A percentile compares a stretch with the other conserved stretches of the same genome.
These are phyloP conservation scores for Pichia nanzhaoensis DNA, from an alignment of 805 yeast genomes.

Conservation along the genomic window DNA sequence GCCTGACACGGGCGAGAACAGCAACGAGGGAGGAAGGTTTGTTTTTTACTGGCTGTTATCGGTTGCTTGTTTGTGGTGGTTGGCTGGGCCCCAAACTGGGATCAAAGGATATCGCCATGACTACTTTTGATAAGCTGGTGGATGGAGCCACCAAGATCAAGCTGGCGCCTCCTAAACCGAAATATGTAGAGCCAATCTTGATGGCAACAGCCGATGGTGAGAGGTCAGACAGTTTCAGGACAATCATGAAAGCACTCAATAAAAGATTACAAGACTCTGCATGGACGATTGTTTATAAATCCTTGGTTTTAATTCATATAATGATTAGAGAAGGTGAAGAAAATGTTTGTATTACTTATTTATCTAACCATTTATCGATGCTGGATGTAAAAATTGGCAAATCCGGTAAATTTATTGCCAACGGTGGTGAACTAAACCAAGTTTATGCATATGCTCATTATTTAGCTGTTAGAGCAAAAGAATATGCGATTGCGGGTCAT, in stretches of 20 bases:
- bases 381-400: constrained; percentile 39
- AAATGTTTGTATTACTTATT: constrained; percentile 63
- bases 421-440: constrained; percentile 46
- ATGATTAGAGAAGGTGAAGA: constrained; percentile 89
- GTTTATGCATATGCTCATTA: constrained; percentile 67
- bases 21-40: background rate
- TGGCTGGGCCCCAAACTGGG: too few species aligned
- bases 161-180: constrained; percentile 96
- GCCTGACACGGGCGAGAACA: background rate
- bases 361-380: constrained; percentile 54
- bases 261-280: constrained; percentile 67
- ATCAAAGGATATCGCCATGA: constrained; percentile 41
- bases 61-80: too few species aligned
- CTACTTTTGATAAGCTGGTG: constrained; percentile 67
- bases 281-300: constrained; percentile 87
- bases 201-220: constrained; percentile 54
- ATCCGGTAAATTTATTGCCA: constrained; percentile 26
- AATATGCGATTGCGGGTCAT: constrained; percentile 52
- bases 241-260: constrained; percentile 60
- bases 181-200: constrained; percentile 89
- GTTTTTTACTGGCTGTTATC: too few species aligned
- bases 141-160: constrained; percentile 72
- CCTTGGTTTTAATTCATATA: constrained; percentile 77
- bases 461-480: constrained; percentile 58
- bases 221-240: constrained; percentile 47